Evolutionary conservation across 306 rosid genomes (phyloP).

Genomic region (Senna tora): DNA sequence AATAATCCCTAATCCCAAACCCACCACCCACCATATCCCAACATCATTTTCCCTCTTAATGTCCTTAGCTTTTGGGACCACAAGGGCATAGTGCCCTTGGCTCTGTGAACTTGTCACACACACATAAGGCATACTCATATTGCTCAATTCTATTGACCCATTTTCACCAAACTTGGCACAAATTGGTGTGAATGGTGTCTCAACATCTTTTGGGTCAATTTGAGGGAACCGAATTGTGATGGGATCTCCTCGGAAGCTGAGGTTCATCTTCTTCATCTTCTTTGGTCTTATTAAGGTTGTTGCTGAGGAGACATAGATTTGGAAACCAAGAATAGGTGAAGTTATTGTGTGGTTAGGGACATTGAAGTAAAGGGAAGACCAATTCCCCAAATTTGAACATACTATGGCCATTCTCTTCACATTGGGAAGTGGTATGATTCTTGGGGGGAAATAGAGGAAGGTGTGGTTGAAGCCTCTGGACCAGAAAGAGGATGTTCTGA

Average conservation of each 20-base stretch:
- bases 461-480: constrained; percentile 46
- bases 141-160: constrained; percentile 42
- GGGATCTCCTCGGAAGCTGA: constrained; percentile 43
- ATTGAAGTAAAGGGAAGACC: constrained; percentile 54
- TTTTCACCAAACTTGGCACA: constrained; percentile 51
- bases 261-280: constrained; percentile 38
- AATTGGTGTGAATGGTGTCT: constrained; percentile 32
- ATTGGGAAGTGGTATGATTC: constrained; percentile 40
- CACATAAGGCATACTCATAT: constrained; percentile 37
- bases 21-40: constrained; percentile 36
- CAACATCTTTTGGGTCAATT: background rate
- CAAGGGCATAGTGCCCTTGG: constrained; percentile 51
- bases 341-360: constrained; percentile 49
- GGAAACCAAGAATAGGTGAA: constrained; percentile 62
- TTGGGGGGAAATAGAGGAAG: constrained; percentile 50
- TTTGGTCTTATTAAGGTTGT: constrained; percentile 19
- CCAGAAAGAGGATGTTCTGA: constrained; percentile 47
- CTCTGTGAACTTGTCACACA: constrained; percentile 35
- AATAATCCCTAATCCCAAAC: constrained; percentile 21
- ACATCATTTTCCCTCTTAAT: background rate
- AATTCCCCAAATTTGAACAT: constrained; percentile 58
- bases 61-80: constrained; percentile 35
- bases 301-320: constrained; percentile 49
- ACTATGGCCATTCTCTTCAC: constrained; percentile 48
- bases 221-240: constrained; percentile 44